Percentiles rank a stretch among this genome's conserved stretches.
These are phyloP conservation scores for Populus davidiana DNA, from an alignment of 345 rosid genomes.

Conservation along the genomic window DNA sequence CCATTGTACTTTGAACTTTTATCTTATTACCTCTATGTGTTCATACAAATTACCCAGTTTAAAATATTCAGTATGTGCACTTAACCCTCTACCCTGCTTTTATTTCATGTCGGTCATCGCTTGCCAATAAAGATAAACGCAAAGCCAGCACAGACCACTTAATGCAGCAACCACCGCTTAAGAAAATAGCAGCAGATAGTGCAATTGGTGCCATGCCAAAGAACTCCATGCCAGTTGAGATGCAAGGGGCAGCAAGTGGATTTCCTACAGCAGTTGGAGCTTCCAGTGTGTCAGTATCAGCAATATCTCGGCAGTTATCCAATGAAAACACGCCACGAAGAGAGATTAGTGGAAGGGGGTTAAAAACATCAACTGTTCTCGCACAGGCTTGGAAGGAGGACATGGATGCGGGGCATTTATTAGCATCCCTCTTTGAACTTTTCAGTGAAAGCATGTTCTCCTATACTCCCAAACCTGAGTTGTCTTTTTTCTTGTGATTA, in stretches of 20 bases:
- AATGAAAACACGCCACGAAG: constrained; percentile 38
- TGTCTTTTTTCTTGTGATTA: constrained; percentile 58
- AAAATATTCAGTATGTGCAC: not conserved
- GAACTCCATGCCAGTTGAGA: constrained; percentile 55
- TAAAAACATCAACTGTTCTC: constrained; percentile 41
- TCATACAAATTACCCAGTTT: no score
- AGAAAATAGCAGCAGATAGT: constrained; percentile 52
- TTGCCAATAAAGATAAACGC: constrained; percentile 59
- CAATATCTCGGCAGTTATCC: constrained; percentile 38
- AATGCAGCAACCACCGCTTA: constrained; percentile 62
- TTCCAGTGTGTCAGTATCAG: constrained; percentile 25
- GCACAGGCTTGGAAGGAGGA: constrained; percentile 69
- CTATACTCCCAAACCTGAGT: constrained; percentile 61
- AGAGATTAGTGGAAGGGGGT: constrained; percentile 22
- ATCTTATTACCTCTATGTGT: no score
- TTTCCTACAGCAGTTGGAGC: constrained; percentile 35
- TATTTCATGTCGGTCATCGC: constrained; percentile 1
- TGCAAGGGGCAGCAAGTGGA: constrained; percentile 44
- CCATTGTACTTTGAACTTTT: not conserved
- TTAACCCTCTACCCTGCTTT: not conserved
- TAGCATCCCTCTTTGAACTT: constrained; percentile 53
- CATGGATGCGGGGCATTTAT: constrained; percentile 50
- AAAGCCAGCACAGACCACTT: constrained; percentile 63
- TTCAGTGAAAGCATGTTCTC: constrained; percentile 68
- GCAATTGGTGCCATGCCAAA: constrained; percentile 40